Evolutionary conservation across 768 basidiomycete genomes (phyloP), one percentile per base, ranked within the genome.

Genomic region (Atractiella rhizophila): DNA sequence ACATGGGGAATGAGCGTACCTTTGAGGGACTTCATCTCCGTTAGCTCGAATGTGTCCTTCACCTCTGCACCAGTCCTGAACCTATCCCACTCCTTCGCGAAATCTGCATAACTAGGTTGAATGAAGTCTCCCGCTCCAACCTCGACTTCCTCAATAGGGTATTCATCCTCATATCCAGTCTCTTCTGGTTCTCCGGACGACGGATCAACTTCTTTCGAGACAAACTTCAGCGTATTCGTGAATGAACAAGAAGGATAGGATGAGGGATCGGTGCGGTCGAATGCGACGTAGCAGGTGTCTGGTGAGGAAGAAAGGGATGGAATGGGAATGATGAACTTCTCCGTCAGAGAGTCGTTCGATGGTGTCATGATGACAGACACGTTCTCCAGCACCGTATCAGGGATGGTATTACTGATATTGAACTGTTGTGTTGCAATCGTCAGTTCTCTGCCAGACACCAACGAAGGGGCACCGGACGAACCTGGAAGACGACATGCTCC

Each of bases 81-180:
- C 47, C 82, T 70, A 54, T 94, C 91, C 91, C 91, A 98, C 63
- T 98, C 91, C 37, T 76, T 68, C 41, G 72, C 68, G 61, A 96
- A 96, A 19, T 79, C 78, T 10, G 71, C 73, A 53, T 94, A 96
- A 51, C 70, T 85, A n/a, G 91, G 88, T 29, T 86, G 64, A 54
- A 98, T 79, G 59, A 88, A 98, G 63, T 96, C 88, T 2, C 76
- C 78, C 10, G 81, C 86, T 44, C 76, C 74, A 39, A 98, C 65
- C 57, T 96, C 91, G 42, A 91, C 70, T 46, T 96, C 91, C 59
- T 98, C 91, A 30, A 94, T 64, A 59, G 82, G 80, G 60, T 98
- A 98, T 60, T 96, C 88, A 62, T 96, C 91, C 55, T 85, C 80
- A 59, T 96, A 98, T n/a, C 91, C 91, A 40, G 91, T 86, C 48